Base-by-base conservation (phyloP, 2,329 filamentous ascomycete species). In the Pyricularia pennisetigena region DNA sequence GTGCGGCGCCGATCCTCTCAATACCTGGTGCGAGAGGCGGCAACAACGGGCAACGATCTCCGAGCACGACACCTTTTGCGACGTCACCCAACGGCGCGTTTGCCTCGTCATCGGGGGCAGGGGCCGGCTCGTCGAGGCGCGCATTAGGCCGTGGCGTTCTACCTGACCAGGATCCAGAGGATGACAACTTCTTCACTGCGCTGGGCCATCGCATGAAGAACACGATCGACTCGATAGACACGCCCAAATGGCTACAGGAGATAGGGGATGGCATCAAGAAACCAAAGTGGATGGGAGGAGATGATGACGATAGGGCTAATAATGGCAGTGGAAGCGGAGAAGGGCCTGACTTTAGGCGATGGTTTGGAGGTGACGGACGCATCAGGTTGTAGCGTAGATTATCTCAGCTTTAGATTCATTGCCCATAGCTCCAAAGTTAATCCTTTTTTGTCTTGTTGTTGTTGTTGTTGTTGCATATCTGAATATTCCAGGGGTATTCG, bases 151-250 rank as follows among this genome's bases (percentile, higher is more conserved):
- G 74, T 78, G 61, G 73, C 29, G 66, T 76, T 26, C 71, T 77
- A 23, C 73, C 30, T 72, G 78, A 54, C 0, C 84, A 85, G 8
- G 85, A 86, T n/a, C 83, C 86, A 1, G 89, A 91, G 35, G 88
- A 93, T 16, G 91, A 93, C 68, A 92, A 89, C 71, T 92, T 97
- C 77, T 93, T 98, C 74, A 86, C 91, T 72, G 89, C 90, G 41
- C 88, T 98, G 70, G 88, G 91, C 0, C 91, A 96, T 75, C 85
- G 94, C 49, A 89, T 99, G 73, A 91, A 89, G 78, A 99, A 99
- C 75, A 98, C 95, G 0, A 87, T 98, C 67, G 94, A 98, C 70
- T 90, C 88, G 0, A 85, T 93, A 1, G 90, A 93, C 67, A 85
- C 89, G 32, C 94, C 95, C 0, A 88, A 88, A 71, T 98, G 94